Evolutionary conservation across 2,329 filamentous ascomycete species (phyloP), one percentile per base, ranked within the genome.

Genomic region (Penicillium sp.): DNA sequence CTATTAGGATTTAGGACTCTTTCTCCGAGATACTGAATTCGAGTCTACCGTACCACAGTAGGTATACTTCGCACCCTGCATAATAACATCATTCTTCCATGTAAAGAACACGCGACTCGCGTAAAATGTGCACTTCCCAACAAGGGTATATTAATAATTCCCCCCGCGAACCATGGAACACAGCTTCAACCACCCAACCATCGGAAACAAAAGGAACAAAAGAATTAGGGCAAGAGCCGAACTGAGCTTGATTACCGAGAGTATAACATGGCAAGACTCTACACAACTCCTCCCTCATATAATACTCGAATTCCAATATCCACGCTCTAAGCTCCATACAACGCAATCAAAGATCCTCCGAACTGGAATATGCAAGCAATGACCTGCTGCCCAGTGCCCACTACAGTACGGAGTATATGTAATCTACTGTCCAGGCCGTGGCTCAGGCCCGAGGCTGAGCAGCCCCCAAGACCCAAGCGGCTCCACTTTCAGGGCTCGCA

Each of bases 401-500:
- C 7, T 13, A 24, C 47, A 26, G 3, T 26, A 3, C n/a, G n/a
- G n/a, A 26, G 26, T 26, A 26, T 3, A 26, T 33, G 30, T 33
- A 30, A 4, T 30, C 8, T 5, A 4, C 12, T 13, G 12, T 13
- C 49, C 38, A 26, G 47, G 17, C 19, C 19, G 57, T 62, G 63
- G 61, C 61, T 65, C 58, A 64, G 56, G 58, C 63, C 44, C 55
- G 62, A 59, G 65, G 59, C 63, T 64, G 61, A 63, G 61, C 59
- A 65, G 51, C 37, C 60, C 47, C 53, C 49, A 56, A 62, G 56
- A 56, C 59, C 56, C 55, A 65, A 56, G 42, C 24, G 42, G 53
- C 58, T 68, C 68, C 68, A 70, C 68, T 65, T 70, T 69, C 68
- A 70, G 68, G 68, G 68, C 68, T 70, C 64, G 63, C 60, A 67